Conservation (phyloP, 2,329 filamentous ascomycete genomes). For the Teratosphaeria destructans region DNA sequence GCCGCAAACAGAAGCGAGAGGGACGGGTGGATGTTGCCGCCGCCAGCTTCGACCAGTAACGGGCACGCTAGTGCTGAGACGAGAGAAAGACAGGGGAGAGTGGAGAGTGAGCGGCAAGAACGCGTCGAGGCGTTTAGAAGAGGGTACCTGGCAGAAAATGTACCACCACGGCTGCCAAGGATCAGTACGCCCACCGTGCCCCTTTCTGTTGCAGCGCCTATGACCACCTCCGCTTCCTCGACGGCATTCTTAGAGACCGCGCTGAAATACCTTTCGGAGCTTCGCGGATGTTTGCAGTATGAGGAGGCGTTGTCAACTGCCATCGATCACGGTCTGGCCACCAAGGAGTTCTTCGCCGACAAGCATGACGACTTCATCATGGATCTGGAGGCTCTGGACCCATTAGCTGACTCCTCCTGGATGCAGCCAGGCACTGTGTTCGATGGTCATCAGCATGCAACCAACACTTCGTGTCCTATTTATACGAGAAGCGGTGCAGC, state of each 20-base stretch:
- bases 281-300: slow-evolving; percentile 43
- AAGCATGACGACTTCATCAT: slow-evolving; percentile 49
- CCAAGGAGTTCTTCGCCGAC: slow-evolving; percentile 42
- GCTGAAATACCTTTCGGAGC: slow-evolving; percentile 50
- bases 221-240: slow-evolving; percentile 8
- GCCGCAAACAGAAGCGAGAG: not conserved
- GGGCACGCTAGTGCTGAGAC: not conserved
- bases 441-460: slow-evolving; percentile 51
- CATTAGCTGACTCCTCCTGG: slow-evolving; percentile 49
- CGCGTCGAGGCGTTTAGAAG: slow-evolving; percentile 24
- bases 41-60: not conserved
- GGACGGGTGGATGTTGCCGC: not conserved
- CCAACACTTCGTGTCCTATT: slow-evolving; percentile 18
- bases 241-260: slow-evolving; percentile 44
- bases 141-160: slow-evolving; percentile 25
- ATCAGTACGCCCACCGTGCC: slow-evolving; percentile 17
- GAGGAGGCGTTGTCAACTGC: slow-evolving; percentile 46
- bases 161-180: slow-evolving; percentile 18
- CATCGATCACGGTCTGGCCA: slow-evolving; percentile 43
- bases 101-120: slow-evolving; percentile 10
- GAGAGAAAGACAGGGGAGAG: slow-evolving; percentile 4
- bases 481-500: not conserved
- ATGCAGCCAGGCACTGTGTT: slow-evolving; percentile 51
- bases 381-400: slow-evolving; percentile 41
- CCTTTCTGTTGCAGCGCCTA: slow-evolving; percentile 3